Base-by-base conservation (phyloP, 2,329 filamentous ascomycete species). In the Pseudopithomyces maydicus region DNA sequence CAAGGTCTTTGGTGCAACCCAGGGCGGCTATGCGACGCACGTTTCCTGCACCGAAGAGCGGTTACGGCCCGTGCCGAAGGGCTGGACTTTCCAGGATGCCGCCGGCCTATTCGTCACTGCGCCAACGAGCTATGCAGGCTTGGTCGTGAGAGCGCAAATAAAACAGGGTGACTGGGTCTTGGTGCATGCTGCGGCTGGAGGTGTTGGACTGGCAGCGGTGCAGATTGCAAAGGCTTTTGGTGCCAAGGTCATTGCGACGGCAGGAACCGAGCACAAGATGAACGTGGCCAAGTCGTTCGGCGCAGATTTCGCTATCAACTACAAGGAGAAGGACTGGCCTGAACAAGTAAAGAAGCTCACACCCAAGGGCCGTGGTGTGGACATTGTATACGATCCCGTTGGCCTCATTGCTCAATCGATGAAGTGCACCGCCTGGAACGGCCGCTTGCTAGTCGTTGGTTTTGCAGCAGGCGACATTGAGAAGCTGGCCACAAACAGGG, bases 351-450 rank as follows among this genome's bases (percentile, higher is more conserved):
- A 90, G 79, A 87, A 85, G 65, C 77, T 98, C 56, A 94, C 90
- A 4, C 91, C 90, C 0, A 85, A 87, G 60, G 85, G 85, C 1
- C 79, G 82, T 42, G 87, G 92, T 11, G 93, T 97, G 17, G 93
- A 98, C 76, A 91, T 98, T 50, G 93, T 98, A 20, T 98, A 92
- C 79, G 94, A 98, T 75, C 92, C 94, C 12, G 94, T 98, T 1
- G 94, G 94, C 1, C 79, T 97, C 73, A 91, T 97, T 48, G 92
- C 96, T 64, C 84, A 87, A 72, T 92, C 88, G 65, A 90, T 93
- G 65, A 97, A 96, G 78, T 97, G 94, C 79, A 91, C 90, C 3
- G 90, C 92, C 3, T 98, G 92, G 93, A 97, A 97, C 75, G 94
- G 91, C 1, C 85, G 93, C 12, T 83, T 98, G 54, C 79, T 97